A percentile compares a stretch with the other conserved stretches of the same genome.
Evolutionary conservation across 108 stramenopile genomes (phyloP).

Genomic region (Nitzschia palea): DNA sequence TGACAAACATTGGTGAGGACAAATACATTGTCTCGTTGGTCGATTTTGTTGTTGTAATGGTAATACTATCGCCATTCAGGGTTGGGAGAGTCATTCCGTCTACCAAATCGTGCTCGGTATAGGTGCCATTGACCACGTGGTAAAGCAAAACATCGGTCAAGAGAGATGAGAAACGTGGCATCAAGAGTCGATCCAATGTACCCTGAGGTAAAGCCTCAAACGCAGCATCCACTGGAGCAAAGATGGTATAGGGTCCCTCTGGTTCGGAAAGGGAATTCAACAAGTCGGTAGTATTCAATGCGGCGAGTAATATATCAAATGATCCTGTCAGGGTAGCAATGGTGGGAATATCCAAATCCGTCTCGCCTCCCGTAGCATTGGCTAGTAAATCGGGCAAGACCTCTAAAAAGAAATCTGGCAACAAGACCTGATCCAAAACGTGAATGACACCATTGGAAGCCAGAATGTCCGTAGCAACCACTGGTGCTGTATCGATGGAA

Average conservation of each 20-base stretch:
- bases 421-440: slow-evolving; percentile 34
- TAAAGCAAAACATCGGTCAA: slow-evolving; percentile 12
- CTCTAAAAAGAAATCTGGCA: slow-evolving; percentile 13
- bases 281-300: not conserved
- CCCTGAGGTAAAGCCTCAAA: not conserved
- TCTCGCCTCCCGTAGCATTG: not conserved
- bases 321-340: not conserved
- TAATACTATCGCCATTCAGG: slow-evolving; percentile 3
- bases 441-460: slow-evolving; percentile 49
- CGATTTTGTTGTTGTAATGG: not conserved
- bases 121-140: slow-evolving; percentile 12
- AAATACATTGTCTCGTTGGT: not conserved
- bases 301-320: not conserved
- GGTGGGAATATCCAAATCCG: not conserved
- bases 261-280: not conserved
- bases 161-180: not conserved
- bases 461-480: slow-evolving; percentile 22
- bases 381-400: not conserved
- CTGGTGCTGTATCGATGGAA: slow-evolving; percentile 9
- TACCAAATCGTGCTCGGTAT: not conserved
- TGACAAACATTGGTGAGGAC: not conserved
- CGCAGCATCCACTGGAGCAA: slow-evolving; percentile 19
- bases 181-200: not conserved
- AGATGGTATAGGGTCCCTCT: slow-evolving; percentile 8
- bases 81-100: slow-evolving; percentile 5